These are phyloP conservation scores for Magnolia kwangsiensis DNA, from an alignment of 164 flowering plant genomes.

Conservation along the genomic window DNA sequence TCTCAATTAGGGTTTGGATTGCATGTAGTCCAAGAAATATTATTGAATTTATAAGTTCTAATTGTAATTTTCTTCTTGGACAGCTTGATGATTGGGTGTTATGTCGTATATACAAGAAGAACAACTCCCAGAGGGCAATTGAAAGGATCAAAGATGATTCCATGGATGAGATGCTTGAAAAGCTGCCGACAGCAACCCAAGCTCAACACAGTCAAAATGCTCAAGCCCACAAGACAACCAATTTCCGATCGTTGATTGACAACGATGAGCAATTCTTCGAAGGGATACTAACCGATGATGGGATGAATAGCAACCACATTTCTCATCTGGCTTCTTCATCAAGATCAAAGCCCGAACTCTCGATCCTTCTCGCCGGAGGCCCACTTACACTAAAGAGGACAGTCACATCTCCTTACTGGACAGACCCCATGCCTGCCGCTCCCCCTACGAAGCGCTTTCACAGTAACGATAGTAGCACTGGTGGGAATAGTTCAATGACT, in stretches of 20 bases:
- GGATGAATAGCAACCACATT: constrained; percentile 17
- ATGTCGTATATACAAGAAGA: constrained; percentile 95
- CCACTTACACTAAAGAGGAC: constrained; percentile 22
- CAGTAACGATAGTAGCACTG: constrained; percentile 8
- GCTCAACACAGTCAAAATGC: constrained; percentile 15
- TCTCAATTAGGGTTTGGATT: too few relatives aligned
- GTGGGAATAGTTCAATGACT: constrained; percentile 25
- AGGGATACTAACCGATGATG: constrained; percentile 30
- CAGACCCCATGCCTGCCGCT: constrained; percentile 2
- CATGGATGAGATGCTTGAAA: constrained; percentile 45
- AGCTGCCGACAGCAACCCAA: constrained; percentile 30
- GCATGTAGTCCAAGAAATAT: too few relatives aligned
- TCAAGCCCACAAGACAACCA: neutral
- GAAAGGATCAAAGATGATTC: constrained; percentile 57
- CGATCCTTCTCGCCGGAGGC: constrained; percentile 2
- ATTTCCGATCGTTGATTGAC: constrained; percentile 23
- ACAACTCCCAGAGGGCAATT: constrained; percentile 43
- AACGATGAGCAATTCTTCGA: constrained; percentile 36
- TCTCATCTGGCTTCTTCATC: constrained; percentile 28
- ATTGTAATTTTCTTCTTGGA: neutral
- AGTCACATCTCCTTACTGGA: constrained; percentile 31
- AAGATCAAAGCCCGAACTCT: constrained; percentile 16
- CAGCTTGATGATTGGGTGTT: constrained; percentile 97
- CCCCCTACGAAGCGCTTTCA: constrained; percentile 30
- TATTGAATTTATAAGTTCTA: too few relatives aligned